Conservation (phyloP, 352 stramenopile species). For the Pythium folliculosum region DNA sequence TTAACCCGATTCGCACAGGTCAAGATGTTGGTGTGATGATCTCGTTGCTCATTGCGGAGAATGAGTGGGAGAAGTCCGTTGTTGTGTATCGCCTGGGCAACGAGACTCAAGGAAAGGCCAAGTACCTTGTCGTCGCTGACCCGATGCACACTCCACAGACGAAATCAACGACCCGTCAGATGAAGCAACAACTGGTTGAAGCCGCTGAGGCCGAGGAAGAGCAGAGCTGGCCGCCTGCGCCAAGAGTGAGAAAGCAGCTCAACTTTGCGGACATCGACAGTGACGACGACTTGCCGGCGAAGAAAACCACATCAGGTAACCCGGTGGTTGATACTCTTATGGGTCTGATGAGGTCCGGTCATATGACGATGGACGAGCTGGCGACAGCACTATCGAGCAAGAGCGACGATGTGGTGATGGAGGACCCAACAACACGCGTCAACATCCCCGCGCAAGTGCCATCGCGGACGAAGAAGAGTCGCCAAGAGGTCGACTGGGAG, state of each 20-base stretch:
- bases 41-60: slow-evolving; percentile 6
- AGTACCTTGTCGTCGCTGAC: slow-evolving; percentile 14
- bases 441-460: too few species aligned
- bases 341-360: background rate
- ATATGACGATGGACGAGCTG: background rate
- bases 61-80: slow-evolving; percentile 14
- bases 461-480: too few species aligned
- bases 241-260: background rate
- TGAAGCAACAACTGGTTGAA: background rate
- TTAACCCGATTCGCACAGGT: background rate
- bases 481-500: too few species aligned
- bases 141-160: slow-evolving; percentile 3
- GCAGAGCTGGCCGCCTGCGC: background rate
- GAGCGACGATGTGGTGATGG: too few species aligned
- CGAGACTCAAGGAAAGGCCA: background rate
- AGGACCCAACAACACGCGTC: too few species aligned
- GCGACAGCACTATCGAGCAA: too few species aligned
- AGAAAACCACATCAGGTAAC: background rate
- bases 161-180: background rate
- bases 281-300: background rate
- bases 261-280: background rate
- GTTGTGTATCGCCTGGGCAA: background rate
- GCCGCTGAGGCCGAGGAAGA: background rate
- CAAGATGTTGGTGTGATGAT: slow-evolving; percentile 13
- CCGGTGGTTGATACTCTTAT: background rate